These are phyloP conservation scores for Tulasnella sp. DNA, from an alignment of 768 basidiomycete species.

Conservation along the genomic window DNA sequence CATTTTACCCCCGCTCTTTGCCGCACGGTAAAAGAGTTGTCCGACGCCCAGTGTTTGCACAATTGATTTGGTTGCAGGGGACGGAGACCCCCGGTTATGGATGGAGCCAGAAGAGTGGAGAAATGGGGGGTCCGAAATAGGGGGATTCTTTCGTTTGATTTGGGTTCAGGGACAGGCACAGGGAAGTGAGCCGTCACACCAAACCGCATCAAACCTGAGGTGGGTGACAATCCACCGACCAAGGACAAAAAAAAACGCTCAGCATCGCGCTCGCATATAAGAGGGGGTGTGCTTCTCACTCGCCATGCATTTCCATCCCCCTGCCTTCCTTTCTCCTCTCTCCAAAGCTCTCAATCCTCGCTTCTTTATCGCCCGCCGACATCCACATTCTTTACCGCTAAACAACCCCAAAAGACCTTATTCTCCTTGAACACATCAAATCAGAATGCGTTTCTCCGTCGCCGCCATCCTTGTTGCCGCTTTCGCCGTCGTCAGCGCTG, in stretches of 20 bases:
- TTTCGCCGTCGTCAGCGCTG: not conserved
- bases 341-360: not conserved
- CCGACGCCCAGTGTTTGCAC: not conserved
- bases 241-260: not conserved
- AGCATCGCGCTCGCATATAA: not conserved
- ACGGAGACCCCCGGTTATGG: not conserved
- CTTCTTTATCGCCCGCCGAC: not conserved
- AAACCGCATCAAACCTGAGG: not conserved
- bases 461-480: not conserved
- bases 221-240: not conserved
- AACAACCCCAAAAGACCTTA: not conserved
- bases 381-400: not conserved
- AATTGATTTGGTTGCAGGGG: not conserved
- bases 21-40: not conserved
- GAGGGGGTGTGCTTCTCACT: not conserved
- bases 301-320: not conserved
- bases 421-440: too few relatives aligned
- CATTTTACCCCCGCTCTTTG: not conserved
- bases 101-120: not conserved
- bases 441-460: constrained; percentile 7
- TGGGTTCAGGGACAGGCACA: not conserved
- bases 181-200: not conserved
- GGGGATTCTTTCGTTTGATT: not conserved
- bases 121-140: not conserved
- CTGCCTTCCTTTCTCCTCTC: not conserved